phyloP scores from a whole-genome alignment of 2,329 filamentous ascomycete genomes.

The Ceratocystis ficicola region DNA sequence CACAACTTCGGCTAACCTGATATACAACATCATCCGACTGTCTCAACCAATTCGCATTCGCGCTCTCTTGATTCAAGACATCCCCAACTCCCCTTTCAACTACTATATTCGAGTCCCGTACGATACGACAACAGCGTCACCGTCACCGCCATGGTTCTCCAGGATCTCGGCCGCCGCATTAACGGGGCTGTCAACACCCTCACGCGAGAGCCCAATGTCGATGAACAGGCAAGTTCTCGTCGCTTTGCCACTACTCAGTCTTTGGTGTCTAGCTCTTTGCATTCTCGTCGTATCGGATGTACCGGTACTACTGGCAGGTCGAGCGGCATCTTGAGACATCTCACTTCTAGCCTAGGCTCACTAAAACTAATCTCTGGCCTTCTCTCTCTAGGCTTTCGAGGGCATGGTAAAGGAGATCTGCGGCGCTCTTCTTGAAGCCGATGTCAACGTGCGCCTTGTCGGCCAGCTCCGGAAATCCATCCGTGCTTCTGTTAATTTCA shows the following conservation, averaged over 20 bases:
- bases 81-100: too few species aligned
- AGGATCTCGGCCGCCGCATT: constrained; percentile 96
- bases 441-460: constrained; percentile 93
- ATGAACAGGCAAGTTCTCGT: constrained; percentile 63
- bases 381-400: constrained; percentile 64
- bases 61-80: neutral
- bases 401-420: constrained; percentile 98
- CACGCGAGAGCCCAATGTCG: constrained; percentile 80
- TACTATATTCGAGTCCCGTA: too few species aligned
- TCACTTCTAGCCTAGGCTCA: constrained; percentile 6
- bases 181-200: constrained; percentile 92
- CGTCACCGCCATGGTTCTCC: constrained; percentile 67
- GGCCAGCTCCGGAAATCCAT: constrained; percentile 87
- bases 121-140: neutral
- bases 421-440: constrained; percentile 85
- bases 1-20: neutral
- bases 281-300: neutral
- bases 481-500: constrained; percentile 82
- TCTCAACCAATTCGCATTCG: neutral
- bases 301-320: neutral
- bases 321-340: neutral
- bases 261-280: too few species aligned
- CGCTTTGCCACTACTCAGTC: neutral
- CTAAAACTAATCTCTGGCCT: constrained; percentile 14
- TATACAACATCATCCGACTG: neutral